Percentiles rank a stretch among this genome's conserved stretches.
Conservation (phyloP, 148 eudicot species). For the Agrostemma githago region DNA sequence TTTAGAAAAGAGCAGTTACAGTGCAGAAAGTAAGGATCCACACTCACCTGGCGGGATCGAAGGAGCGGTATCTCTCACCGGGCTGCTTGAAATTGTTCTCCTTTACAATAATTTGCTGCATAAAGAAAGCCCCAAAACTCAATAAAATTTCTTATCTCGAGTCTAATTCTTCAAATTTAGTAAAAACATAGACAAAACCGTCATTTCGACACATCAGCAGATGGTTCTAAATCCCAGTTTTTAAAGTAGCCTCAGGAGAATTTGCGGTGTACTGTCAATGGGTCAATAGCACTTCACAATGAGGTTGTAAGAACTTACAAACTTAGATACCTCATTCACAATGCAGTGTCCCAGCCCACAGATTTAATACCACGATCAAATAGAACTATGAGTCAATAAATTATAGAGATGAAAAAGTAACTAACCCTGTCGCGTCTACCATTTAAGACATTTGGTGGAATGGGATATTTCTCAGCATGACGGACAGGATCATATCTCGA, state of each 20-base stretch:
- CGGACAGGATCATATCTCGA: conserved; percentile 91
- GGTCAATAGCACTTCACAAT: neutral
- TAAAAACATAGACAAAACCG: neutral
- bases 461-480: conserved; percentile 81
- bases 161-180: neutral
- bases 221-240: neutral
- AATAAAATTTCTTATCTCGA: neutral
- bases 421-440: conserved; percentile 81
- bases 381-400: conserved; percentile 5
- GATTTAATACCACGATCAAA: neutral
- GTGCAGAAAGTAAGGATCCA: neutral
- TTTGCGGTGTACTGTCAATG: neutral
- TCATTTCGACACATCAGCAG: too few species aligned
- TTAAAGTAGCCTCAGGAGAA: neutral
- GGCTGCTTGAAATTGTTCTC: conserved; percentile 93
- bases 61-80: conserved; percentile 79
- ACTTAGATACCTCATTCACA: neutral
- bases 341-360: neutral
- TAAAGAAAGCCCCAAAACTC: conserved; percentile 3
- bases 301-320: neutral
- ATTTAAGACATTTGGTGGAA: conserved; percentile 50
- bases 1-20: neutral
- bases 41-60: conserved; percentile 64
- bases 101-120: conserved; percentile 64
- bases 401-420: conserved; percentile 6